phyloP scores from a whole-genome alignment of 1,139 yeast genomes.

The Suhomyces guaymorum region DNA sequence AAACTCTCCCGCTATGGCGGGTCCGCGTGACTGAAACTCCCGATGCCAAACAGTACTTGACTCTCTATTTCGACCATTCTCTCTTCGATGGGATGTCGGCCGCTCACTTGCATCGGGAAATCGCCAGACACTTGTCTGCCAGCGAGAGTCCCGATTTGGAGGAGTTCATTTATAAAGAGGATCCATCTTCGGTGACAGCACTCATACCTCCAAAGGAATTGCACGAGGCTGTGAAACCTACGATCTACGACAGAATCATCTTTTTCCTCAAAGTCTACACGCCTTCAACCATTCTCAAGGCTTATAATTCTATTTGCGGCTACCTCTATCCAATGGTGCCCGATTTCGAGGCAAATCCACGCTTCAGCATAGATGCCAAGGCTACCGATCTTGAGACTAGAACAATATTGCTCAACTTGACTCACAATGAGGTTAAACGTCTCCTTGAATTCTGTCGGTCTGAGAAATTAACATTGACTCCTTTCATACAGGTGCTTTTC shows the following conservation, averaged over 20 bases:
- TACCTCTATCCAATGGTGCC: conserved; percentile 1
- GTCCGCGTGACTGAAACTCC: conserved; percentile 18
- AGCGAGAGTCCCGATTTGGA: too few relatives aligned
- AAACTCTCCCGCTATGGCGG: conserved; percentile 31
- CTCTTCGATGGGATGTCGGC: conserved; percentile 18
- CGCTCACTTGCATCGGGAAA: conserved; percentile 14
- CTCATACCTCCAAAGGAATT: too few relatives aligned
- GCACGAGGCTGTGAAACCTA: too few relatives aligned
- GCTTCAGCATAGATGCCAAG: not conserved
- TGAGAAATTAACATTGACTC: conserved; percentile 12
- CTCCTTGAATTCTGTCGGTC: conserved; percentile 9
- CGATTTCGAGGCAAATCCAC: conserved; percentile 1
- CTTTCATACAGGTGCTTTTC: conserved; percentile 13
- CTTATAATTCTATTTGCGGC: too few relatives aligned
- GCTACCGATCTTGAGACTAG: not conserved
- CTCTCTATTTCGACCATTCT: conserved; percentile 15
- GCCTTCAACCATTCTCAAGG: too few relatives aligned
- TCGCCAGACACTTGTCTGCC: conserved; percentile 9
- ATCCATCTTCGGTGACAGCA: too few relatives aligned
- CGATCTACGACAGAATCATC: not conserved
- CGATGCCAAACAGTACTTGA: conserved; percentile 9
- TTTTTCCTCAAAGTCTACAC: too few relatives aligned
- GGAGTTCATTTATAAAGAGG: conserved; percentile 3
- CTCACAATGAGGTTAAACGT: not conserved
- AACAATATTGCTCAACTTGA: conserved; percentile 1